These are phyloP conservation scores for Lasiosphaeria ovina DNA, from an alignment of 495 filamentous ascomycete genomes.

Conservation along the genomic window DNA sequence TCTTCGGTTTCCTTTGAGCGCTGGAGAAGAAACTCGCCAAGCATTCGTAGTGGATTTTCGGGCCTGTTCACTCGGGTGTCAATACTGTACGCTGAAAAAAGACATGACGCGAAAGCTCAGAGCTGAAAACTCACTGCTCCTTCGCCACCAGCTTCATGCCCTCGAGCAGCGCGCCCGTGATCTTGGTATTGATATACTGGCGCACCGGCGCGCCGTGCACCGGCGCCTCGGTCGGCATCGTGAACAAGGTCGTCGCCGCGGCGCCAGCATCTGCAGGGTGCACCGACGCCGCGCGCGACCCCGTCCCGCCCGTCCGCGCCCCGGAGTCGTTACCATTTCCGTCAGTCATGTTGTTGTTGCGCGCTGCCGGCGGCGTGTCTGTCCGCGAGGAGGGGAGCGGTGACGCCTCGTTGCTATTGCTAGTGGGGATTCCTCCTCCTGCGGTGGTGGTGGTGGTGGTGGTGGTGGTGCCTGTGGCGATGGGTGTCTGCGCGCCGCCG, in stretches of 20 bases:
- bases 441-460: slow-evolving; percentile 8
- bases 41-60: slow-evolving; percentile 75
- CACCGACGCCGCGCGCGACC: slow-evolving; percentile 50
- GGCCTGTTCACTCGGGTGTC: slow-evolving; percentile 49
- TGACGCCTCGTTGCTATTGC: slow-evolving; percentile 36
- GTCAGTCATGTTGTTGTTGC: slow-evolving; percentile 10
- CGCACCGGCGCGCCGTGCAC: slow-evolving; percentile 81
- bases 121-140: slow-evolving; percentile 64
- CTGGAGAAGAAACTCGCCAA: slow-evolving; percentile 84
- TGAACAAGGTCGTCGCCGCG: slow-evolving; percentile 21
- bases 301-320: slow-evolving; percentile 3
- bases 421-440: slow-evolving; percentile 13
- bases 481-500: background rate
- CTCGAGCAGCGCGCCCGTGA: slow-evolving; percentile 80
- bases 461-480: slow-evolving; percentile 11
- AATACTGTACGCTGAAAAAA: background rate
- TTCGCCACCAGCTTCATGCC: slow-evolving; percentile 87
- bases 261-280: slow-evolving; percentile 43
- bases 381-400: slow-evolving; percentile 44
- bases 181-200: slow-evolving; percentile 84
- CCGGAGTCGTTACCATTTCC: slow-evolving; percentile 4
- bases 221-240: slow-evolving; percentile 52
- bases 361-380: slow-evolving; percentile 29
- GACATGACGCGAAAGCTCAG: background rate
- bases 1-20: slow-evolving; percentile 73